A percentile compares a stretch with the other conserved stretches of the same genome.
Evolutionary conservation across 2,329 filamentous ascomycete genomes (phyloP).

Genomic region (Xylaria sp.): DNA sequence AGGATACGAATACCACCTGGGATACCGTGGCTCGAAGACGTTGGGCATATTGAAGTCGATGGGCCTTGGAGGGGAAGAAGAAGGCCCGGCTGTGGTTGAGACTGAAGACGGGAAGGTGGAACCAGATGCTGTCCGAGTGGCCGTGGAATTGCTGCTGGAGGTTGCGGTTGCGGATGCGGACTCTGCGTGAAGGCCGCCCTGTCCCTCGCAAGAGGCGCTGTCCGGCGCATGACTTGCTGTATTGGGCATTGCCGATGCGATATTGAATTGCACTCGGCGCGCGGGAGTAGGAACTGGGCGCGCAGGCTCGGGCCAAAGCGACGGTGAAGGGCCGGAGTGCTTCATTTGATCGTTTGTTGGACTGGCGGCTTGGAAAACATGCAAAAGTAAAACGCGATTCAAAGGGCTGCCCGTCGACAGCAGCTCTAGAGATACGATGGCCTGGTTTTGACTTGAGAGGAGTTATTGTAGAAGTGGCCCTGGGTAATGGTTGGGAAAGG

Average conservation of each 20-base stretch:
- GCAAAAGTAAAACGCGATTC: not conserved
- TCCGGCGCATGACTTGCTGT: not conserved
- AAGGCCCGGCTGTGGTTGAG: not conserved
- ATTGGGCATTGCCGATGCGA: not conserved
- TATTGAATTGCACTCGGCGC: slow-evolving; percentile 1
- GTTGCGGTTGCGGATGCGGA: not conserved
- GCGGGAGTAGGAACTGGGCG: not conserved
- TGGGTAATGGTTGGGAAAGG: not conserved
- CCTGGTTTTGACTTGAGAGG: not conserved
- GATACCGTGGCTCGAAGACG: slow-evolving; percentile 20
- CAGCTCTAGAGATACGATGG: not conserved
- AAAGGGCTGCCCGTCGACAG: not conserved
- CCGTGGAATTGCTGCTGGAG: not conserved
- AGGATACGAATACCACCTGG: slow-evolving; percentile 23
- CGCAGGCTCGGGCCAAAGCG: slow-evolving; percentile 26
- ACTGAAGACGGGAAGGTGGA: slow-evolving; percentile 10
- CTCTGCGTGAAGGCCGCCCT: not conserved
- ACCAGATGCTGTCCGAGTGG: not conserved
- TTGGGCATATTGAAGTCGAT: not conserved
- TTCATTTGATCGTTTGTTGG: not conserved
- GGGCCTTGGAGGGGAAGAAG: not conserved
- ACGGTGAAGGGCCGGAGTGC: slow-evolving; percentile 18
- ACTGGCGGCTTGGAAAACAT: not conserved
- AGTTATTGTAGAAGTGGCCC: not conserved
- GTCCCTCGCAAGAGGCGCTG: not conserved